Evolutionary conservation across 257 asterid genomes (phyloP), one percentile per base, ranked within the genome.

Genomic region (Solanum ossicruentum): DNA sequence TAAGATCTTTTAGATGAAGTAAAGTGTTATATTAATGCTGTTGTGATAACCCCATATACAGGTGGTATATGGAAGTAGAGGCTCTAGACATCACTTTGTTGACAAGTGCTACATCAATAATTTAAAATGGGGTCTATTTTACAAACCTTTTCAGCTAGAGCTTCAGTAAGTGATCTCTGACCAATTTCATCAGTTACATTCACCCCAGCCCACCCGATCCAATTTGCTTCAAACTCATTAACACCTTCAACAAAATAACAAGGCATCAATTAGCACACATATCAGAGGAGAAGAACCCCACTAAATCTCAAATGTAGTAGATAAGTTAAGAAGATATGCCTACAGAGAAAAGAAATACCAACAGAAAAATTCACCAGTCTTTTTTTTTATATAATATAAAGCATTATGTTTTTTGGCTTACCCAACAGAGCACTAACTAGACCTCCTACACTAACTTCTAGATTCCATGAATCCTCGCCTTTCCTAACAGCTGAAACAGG

Each of bases 131-230:
- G 65, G 36, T 80, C 47, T 82, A 70, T 47, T 23, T 15, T 43
- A 84, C 72, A 36, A 54, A 96, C 99, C 98, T 94, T 94, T 89
- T 93, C 96, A 81, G 98, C 93, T 63, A 95, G 90, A 70, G 98
- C 97, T 87, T 90, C 90, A 77, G 98, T 92, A 66, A 95, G 93
- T 83, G 99, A 90, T 85, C 80, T 91, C 88, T 94, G 99, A 36
- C 99, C 99, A 65, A 85, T 90, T 89, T 92, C 93, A 86, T 95
- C 99, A 1, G 99, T 93, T 60, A 95, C 99, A 88, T 95, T 92
- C 79, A 95, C 98, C 86, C 99, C 99, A 80, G 99, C 98, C 99
- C 99, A 95, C 41, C 99, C 99, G 36, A 95, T 94, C 99, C 99
- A 95, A 85, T 93, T 91, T 72, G 98, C 96, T 90, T 95, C 99